Conservation (phyloP, 371 early-diverging fungal genomes). For the Conidiobolus incongruus region DNA sequence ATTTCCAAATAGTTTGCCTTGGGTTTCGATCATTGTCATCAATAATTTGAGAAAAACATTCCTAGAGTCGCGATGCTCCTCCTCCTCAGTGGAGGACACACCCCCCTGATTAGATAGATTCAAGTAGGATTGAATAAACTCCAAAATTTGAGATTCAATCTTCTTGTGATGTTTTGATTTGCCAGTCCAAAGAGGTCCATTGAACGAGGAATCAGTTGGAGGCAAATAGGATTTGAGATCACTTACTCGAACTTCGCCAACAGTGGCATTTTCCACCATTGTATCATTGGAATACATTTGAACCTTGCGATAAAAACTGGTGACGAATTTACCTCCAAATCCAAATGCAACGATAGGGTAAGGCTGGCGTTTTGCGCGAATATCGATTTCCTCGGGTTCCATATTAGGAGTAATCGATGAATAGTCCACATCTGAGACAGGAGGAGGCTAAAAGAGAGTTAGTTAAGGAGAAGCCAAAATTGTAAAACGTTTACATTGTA, state of each 20-base stretch:
- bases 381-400: not conserved
- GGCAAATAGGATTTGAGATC: not conserved
- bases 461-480: no score
- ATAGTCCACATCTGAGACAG: no score
- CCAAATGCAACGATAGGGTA: slow-evolving; percentile 60
- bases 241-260: slow-evolving; percentile 24
- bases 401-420: no score
- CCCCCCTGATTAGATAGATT: no score
- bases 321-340: slow-evolving; percentile 64
- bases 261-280: slow-evolving; percentile 24
- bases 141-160: not conserved
- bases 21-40: slow-evolving; percentile 24
- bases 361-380: slow-evolving; percentile 1
- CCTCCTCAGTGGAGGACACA: no score
- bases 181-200: not conserved
- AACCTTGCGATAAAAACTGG: slow-evolving; percentile 45
- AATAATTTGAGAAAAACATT: slow-evolving; percentile 24
- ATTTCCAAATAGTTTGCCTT: slow-evolving; percentile 11
- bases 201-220: not conserved
- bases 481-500: no score
- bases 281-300: slow-evolving; percentile 25
- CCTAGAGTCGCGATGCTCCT: slow-evolving; percentile 8
- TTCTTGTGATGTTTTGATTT: not conserved
- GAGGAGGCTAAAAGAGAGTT: no score
- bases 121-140: no score